phyloP scores from a whole-genome alignment of 2,329 filamentous ascomycete genomes.

The Chaetomium sp. region DNA sequence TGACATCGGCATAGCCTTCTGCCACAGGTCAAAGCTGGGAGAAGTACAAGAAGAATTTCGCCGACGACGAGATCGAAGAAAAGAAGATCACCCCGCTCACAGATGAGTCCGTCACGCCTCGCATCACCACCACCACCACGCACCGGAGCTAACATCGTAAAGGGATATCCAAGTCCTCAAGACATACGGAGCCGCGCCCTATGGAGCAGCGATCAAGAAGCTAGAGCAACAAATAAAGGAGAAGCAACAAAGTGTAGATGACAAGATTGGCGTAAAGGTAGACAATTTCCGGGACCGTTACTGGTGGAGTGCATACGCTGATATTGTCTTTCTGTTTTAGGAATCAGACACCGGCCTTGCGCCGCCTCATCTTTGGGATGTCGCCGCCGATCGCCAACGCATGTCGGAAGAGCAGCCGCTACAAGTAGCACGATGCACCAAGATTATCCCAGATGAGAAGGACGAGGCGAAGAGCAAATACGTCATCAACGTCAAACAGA shows the following conservation, averaged over 20 bases:
- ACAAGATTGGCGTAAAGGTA: slow-evolving; percentile 91
- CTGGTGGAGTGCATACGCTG: background rate
- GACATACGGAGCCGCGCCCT: slow-evolving; percentile 95
- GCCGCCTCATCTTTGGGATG: slow-evolving; percentile 97
- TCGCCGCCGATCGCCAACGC: slow-evolving; percentile 93
- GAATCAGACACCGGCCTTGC: slow-evolving; percentile 98
- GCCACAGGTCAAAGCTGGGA: slow-evolving; percentile 94
- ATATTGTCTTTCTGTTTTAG: slow-evolving; percentile 35
- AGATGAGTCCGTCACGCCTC: slow-evolving; percentile 67
- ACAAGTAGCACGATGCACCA: slow-evolving; percentile 95
- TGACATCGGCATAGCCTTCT: slow-evolving; percentile 62
- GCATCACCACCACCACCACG: background rate
- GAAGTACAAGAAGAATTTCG: slow-evolving; percentile 97
- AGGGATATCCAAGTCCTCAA: slow-evolving; percentile 99
- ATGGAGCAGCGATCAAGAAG: slow-evolving; percentile 88
- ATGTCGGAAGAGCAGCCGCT: slow-evolving; percentile 98
- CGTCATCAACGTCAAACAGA: slow-evolving; percentile 99
- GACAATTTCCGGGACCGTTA: background rate
- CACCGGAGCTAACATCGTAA: slow-evolving; percentile 20
- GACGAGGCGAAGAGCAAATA: slow-evolving; percentile 99
- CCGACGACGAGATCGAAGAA: slow-evolving; percentile 94
- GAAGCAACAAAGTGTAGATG: slow-evolving; percentile 94
- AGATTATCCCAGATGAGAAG: slow-evolving; percentile 97
- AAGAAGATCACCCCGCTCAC: slow-evolving; percentile 98
- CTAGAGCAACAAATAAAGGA: slow-evolving; percentile 99